Conservation (phyloP, 2,329 filamentous ascomycete genomes). For the Xylariales sp. region DNA sequence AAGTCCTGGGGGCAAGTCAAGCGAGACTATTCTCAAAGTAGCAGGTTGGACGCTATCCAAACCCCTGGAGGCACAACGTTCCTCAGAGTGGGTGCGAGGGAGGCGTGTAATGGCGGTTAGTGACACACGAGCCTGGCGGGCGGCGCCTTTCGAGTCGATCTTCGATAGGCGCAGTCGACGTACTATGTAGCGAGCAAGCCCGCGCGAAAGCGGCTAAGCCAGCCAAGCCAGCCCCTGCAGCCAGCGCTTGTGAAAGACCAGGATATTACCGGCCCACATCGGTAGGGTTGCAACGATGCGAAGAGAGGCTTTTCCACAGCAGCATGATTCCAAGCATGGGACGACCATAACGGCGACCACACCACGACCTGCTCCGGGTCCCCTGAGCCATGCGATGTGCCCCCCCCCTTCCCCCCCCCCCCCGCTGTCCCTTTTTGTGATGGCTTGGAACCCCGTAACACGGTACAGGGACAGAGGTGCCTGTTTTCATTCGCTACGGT, state of each 20-base stretch:
- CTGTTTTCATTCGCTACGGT: no score
- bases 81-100: background rate
- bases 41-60: background rate
- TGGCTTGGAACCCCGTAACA: slow-evolving; percentile 5
- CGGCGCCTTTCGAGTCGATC: slow-evolving; percentile 3
- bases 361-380: background rate
- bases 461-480: slow-evolving; percentile 5
- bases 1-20: no score
- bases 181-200: background rate
- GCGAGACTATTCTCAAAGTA: no score
- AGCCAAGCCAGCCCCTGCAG: background rate
- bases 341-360: no score
- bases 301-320: background rate
- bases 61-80: no score
- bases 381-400: slow-evolving; percentile 6
- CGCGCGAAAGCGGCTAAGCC: slow-evolving; percentile 8
- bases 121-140: background rate
- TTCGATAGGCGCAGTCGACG: slow-evolving; percentile 7
- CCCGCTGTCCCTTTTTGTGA: slow-evolving; percentile 2
- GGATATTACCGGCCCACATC: no score
- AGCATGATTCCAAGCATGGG: background rate
- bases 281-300: background rate
- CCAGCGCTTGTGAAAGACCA: slow-evolving; percentile 3
- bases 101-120: background rate
- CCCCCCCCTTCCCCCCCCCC: no score